Percentiles rank a stretch among this genome's conserved stretches.
Conservation (phyloP, 768 basidiomycete species). For the Mycena sanguinolenta region DNA sequence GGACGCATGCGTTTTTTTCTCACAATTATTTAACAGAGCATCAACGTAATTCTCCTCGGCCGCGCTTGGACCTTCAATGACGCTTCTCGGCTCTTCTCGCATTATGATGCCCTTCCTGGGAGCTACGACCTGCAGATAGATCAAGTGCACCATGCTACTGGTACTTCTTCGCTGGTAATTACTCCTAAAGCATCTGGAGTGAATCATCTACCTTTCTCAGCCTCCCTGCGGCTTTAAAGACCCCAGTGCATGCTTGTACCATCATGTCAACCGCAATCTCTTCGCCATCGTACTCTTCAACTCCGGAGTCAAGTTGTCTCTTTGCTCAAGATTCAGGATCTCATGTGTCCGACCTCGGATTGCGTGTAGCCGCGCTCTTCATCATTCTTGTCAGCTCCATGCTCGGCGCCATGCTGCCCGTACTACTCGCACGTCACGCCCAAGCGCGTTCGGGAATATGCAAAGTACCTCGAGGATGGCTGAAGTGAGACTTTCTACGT, state of each 20-base stretch:
- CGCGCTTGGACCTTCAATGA: not conserved
- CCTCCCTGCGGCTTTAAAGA: not conserved
- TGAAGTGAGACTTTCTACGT: conserved; percentile 67
- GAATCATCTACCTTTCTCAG: not conserved
- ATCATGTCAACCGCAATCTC: not conserved
- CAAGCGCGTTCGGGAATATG: not conserved
- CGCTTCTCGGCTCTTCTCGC: conserved; percentile 10
- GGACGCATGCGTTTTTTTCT: too few species aligned
- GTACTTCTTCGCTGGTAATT: not conserved
- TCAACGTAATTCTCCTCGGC: not conserved
- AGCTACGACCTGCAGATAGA: not conserved
- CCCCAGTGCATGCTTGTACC: not conserved
- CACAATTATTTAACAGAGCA: too few species aligned
- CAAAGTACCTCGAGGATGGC: conserved; percentile 52
- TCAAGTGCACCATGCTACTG: not conserved
- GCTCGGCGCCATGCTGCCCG: conserved; percentile 78
- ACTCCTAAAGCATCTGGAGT: not conserved
- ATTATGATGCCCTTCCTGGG: not conserved
- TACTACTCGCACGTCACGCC: conserved; percentile 51
- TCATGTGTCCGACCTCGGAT: conserved; percentile 37
- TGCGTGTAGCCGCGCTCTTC: conserved; percentile 83
- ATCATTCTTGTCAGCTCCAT: conserved; percentile 75
- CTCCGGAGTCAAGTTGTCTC: not conserved
- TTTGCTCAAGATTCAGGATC: not conserved
- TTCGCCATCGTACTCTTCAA: not conserved